Conservation (phyloP, 352 stramenopile species). For the Saprolegnia parasitica region DNA sequence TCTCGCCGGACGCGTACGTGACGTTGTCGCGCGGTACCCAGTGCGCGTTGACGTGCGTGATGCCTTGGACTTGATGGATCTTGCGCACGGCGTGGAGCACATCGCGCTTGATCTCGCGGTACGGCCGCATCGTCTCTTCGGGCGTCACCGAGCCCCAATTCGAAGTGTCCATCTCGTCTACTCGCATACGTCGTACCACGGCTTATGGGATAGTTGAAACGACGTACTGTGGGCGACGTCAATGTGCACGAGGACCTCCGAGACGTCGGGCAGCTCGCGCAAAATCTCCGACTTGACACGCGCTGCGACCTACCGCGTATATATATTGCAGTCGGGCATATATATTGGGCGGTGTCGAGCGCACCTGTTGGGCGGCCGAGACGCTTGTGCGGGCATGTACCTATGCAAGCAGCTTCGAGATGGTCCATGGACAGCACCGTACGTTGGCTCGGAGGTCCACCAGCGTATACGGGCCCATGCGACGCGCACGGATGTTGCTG, state of each 20-base stretch:
- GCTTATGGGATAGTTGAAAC: not conserved
- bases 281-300: constrained; percentile 69
- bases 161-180: constrained; percentile 33
- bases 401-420: not conserved
- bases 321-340: not conserved
- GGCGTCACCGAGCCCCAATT: constrained; percentile 34
- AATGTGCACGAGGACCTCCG: constrained; percentile 84
- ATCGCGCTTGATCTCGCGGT: constrained; percentile 67
- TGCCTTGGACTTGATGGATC: constrained; percentile 65
- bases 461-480: constrained; percentile 84
- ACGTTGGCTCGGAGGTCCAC: constrained; percentile 83
- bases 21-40: constrained; percentile 38
- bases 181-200: constrained; percentile 17
- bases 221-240: constrained; percentile 62
- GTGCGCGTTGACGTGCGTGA: constrained; percentile 78
- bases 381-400: constrained; percentile 69
- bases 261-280: constrained; percentile 65
- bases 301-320: constrained; percentile 64
- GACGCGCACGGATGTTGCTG: constrained; percentile 72
- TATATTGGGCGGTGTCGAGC: not conserved
- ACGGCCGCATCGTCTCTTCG: constrained; percentile 66
- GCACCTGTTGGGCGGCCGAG: constrained; percentile 76
- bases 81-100: constrained; percentile 52
- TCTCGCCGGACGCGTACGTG: constrained; percentile 38
- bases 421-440: constrained; percentile 25